Evolutionary conservation across 1,139 yeast genomes (phyloP), one percentile per base, ranked within the genome.

Genomic region (Yamadazyma mexicana): DNA sequence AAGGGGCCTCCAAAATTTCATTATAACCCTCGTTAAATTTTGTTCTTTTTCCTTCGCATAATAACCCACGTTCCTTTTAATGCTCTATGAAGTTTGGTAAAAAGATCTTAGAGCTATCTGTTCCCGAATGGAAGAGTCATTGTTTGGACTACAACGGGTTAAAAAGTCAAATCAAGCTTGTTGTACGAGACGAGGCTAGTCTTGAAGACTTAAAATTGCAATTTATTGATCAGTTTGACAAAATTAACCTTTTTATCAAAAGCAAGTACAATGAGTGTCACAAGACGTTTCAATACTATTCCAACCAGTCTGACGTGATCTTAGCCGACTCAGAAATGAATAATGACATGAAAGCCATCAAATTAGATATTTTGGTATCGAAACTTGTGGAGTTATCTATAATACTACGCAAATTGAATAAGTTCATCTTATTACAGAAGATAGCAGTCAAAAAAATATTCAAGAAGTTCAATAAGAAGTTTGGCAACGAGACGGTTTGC

Each of bases 91-190:
- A 88, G 65, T 89, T 88, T 63, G 96, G 96, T 40, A 72, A 78
- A 31, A 89, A 85, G 58, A 72, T 91, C 27, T 69, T 77, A 38
- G 79, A 77, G 48, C 73, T 88, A 51, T 85, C 96, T 8, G 84
- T 87, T 29, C 91, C 94, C 2, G 94, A 87, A 64, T 91, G 97
- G 97, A 77, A 77, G 54, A 77, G 79, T 47, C 83, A 87, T 62
- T 87, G 89, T 60, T 71, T 91, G 32, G 91, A 87, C 56, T 91
- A 91, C 60, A 83, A 87, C 50, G 87, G 81, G 39, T 63, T 89
- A 46, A 88, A 88, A 59, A 61, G 64, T 4, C 69, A 76, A 34
- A 84, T 86, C 43, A 75, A 60, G 16, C 38, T 47, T 8, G 30
- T 18, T 10, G 20, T 17, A 6, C 30, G 33, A 15, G 30, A 31